A percentile compares a stretch with the other conserved stretches of the same genome.
phyloP scores from a whole-genome alignment of 176 grass and related monocot species.

The Elaeis guineensis region DNA sequence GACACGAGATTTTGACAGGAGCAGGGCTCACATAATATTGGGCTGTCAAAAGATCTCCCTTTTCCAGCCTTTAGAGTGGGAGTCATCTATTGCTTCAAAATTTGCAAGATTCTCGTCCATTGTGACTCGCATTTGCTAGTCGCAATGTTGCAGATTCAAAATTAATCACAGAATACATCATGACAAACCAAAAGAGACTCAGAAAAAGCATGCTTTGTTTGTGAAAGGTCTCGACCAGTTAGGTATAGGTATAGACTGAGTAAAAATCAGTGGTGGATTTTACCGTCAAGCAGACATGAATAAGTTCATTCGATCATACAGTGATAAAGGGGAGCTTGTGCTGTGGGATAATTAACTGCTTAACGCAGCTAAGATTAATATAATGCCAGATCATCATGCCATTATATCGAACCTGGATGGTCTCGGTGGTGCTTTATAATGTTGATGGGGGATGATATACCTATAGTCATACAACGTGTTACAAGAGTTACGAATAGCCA shows the following conservation, averaged over 20 bases:
- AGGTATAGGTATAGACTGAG: conserved; percentile 69
- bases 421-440: conserved; percentile 84
- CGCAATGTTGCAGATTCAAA: conserved; percentile 25
- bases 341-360: conserved; percentile 80
- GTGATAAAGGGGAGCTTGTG: conserved; percentile 74
- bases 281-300: conserved; percentile 99
- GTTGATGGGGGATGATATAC: conserved; percentile 67
- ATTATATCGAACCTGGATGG: conserved; percentile 97
- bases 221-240: conserved; percentile 54
- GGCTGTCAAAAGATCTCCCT: conserved; percentile 72
- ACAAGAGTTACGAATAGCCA: conserved; percentile 44
- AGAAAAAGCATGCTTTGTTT: conserved; percentile 44
- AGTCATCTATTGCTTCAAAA: conserved; percentile 73
- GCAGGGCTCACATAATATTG: conserved; percentile 83
- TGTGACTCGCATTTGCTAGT: conserved; percentile 48
- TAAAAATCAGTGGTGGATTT: conserved; percentile 76
- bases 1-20: conserved; percentile 4
- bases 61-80: conserved; percentile 79
- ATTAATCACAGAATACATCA: conserved; percentile 65
- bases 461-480: conserved; percentile 68
- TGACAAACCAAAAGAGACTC: conserved; percentile 50
- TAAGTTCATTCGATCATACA: conserved; percentile 69
- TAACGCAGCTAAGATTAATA: conserved; percentile 73
- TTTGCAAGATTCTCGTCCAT: conserved; percentile 88
- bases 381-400: conserved; percentile 85